A percentile compares a stretch with the other conserved stretches of the same genome.
Evolutionary conservation across 208 protist species (phyloP).

Genomic region (Borovskyia barvae): DNA sequence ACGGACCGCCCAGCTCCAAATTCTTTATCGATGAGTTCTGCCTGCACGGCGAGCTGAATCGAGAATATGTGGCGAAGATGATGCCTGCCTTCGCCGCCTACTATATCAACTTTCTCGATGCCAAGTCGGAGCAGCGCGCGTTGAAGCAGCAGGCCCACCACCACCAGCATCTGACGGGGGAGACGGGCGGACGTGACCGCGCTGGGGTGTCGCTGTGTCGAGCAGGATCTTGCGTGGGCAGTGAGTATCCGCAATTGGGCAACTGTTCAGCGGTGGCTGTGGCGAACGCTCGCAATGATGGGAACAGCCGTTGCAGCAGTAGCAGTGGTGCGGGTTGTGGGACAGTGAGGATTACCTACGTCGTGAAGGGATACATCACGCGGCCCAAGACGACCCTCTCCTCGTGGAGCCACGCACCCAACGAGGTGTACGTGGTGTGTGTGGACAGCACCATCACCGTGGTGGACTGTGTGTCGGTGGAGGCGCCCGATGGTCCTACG

Average conservation of each 20-base stretch:
- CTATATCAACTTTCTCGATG: slow-evolving; percentile 28
- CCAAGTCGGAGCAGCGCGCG: slow-evolving; percentile 27
- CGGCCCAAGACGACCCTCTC: slow-evolving; percentile 17
- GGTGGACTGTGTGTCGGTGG: slow-evolving; percentile 20
- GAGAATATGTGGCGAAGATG: slow-evolving; percentile 17
- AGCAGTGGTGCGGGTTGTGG: background rate
- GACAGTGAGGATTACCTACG: slow-evolving; percentile 33
- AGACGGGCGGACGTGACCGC: background rate
- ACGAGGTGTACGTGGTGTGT: slow-evolving; percentile 64
- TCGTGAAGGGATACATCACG: slow-evolving; percentile 49
- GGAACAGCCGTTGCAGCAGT: background rate
- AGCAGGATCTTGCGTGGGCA: background rate
- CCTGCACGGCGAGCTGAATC: slow-evolving; percentile 28
- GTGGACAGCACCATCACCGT: slow-evolving; percentile 41
- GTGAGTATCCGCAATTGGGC: background rate
- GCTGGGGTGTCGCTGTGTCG: background rate
- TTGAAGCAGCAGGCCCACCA: slow-evolving; percentile 16
- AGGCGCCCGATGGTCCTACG: slow-evolving; percentile 6
- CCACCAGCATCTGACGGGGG: background rate
- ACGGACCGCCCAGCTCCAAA: slow-evolving; percentile 13
- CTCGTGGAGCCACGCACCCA: slow-evolving; percentile 12
- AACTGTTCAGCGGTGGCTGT: background rate
- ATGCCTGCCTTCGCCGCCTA: slow-evolving; percentile 31
- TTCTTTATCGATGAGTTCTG: slow-evolving; percentile 46
- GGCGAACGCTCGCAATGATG: background rate